A percentile compares a stretch with the other conserved stretches of the same genome.
phyloP scores from a whole-genome alignment of 805 yeast genomes.

The Cyberlindnera galapagoensis region DNA sequence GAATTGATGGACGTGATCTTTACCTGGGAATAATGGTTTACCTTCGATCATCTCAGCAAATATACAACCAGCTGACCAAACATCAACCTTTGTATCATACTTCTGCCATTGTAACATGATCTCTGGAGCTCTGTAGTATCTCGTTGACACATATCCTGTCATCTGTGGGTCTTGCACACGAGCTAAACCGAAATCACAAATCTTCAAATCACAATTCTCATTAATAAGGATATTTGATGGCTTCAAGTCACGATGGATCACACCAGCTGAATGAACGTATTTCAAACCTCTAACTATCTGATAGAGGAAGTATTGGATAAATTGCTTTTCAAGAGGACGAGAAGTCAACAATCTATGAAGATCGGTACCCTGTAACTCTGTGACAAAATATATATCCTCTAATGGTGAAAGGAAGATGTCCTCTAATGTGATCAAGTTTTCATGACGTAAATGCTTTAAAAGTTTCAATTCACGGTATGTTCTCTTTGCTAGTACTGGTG shows the following conservation, averaged over 20 bases:
- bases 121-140: conserved; percentile 97
- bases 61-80: conserved; percentile 97
- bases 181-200: conserved; percentile 92
- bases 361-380: conserved; percentile 96
- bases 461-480: conserved; percentile 94
- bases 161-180: conserved; percentile 97
- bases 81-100: conserved; percentile 93
- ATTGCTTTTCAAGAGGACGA: conserved; percentile 91
- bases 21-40: conserved; percentile 94
- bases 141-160: conserved; percentile 96
- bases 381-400: conserved; percentile 93
- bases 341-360: conserved; percentile 85
- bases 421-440: conserved; percentile 85
- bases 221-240: conserved; percentile 81
- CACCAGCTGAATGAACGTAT: conserved; percentile 89
- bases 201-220: conserved; percentile 86
- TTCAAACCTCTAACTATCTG: conserved; percentile 88
- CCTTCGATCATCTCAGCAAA: conserved; percentile 98
- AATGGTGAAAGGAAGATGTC: conserved; percentile 92
- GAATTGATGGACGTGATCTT: conserved; percentile 97
- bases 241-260: conserved; percentile 82
- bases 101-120: conserved; percentile 99
- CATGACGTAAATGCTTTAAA: conserved; percentile 89
- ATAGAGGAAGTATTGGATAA: conserved; percentile 92
- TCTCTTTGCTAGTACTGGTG: conserved; percentile 91